A percentile compares a stretch with the other conserved stretches of the same genome.
phyloP scores from a whole-genome alignment of 202 grass and related monocot genomes.

The Setaria italica region DNA sequence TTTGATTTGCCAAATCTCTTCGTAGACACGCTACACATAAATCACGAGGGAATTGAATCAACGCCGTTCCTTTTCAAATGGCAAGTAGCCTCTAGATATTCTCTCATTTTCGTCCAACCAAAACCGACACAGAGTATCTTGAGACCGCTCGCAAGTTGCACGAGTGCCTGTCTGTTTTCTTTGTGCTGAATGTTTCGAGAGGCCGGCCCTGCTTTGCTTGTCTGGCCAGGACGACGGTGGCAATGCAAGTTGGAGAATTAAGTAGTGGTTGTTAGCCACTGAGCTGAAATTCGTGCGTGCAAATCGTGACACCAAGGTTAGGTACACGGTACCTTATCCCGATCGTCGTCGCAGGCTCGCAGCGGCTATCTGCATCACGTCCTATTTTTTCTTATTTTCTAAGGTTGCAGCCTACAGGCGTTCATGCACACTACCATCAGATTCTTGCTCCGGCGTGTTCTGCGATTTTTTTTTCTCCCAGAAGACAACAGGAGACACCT shows the following conservation, averaged over 20 bases:
- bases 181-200: background rate
- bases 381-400: background rate
- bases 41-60: background rate
- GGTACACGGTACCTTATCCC: background rate
- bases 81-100: background rate
- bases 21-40: background rate
- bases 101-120: background rate
- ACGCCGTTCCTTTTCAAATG: constrained; percentile 5
- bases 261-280: background rate
- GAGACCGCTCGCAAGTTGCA: background rate
- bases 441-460: too few relatives aligned
- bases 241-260: constrained; percentile 18
- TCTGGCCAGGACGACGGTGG: background rate
- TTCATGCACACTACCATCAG: background rate
- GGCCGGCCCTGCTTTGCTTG: background rate
- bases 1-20: background rate
- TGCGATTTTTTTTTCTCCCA: too few relatives aligned
- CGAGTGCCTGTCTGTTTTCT: background rate
- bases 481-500: background rate
- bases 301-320: constrained; percentile 20
- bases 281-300: constrained; percentile 1
- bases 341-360: background rate
- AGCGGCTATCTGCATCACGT: constrained; percentile 1
- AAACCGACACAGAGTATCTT: background rate
- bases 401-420: background rate